phyloP scores from a whole-genome alignment of 163 green algal species.

The Volvox carteri region DNA sequence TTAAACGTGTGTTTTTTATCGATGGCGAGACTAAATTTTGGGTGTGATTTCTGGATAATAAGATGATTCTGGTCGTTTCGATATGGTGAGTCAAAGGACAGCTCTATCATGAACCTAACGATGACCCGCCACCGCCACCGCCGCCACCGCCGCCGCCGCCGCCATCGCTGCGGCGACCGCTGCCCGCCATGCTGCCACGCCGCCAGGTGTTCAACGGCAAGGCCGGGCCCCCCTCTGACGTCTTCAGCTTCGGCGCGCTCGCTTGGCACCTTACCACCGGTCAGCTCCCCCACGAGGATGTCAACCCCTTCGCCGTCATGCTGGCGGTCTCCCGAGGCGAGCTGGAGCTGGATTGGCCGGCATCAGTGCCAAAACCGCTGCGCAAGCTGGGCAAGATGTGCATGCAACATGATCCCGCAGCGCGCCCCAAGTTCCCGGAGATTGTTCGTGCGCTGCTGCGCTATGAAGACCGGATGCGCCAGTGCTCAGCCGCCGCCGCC shows the following conservation, averaged over 20 bases:
- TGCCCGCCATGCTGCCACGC: neutral
- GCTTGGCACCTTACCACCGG: conserved; percentile 33
- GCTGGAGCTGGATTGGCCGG: conserved; percentile 40
- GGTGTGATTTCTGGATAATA: too few relatives aligned
- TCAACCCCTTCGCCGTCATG: conserved; percentile 59
- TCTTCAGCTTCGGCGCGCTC: conserved; percentile 51
- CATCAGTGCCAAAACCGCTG: conserved; percentile 24
- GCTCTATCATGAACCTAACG: too few relatives aligned
- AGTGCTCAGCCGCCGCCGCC: neutral
- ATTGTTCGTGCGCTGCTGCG: conserved; percentile 32
- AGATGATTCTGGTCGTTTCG: too few relatives aligned
- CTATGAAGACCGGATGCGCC: conserved; percentile 17
- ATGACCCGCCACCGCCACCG: too few relatives aligned
- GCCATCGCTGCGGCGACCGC: neutral
- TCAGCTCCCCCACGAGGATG: conserved; percentile 34
- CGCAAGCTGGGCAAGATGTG: conserved; percentile 49
- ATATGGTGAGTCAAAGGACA: too few relatives aligned
- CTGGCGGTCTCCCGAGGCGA: conserved; percentile 18
- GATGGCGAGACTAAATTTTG: too few relatives aligned
- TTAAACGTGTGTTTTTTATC: too few relatives aligned
- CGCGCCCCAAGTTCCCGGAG: conserved; percentile 9
- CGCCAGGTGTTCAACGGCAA: conserved; percentile 53
- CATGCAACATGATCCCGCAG: conserved; percentile 24
- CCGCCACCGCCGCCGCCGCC: neutral
- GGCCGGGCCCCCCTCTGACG: conserved; percentile 13